These are phyloP conservation scores for Nitzschia sp. DNA, from an alignment of 108 stramenopile genomes.

Conservation along the genomic window DNA sequence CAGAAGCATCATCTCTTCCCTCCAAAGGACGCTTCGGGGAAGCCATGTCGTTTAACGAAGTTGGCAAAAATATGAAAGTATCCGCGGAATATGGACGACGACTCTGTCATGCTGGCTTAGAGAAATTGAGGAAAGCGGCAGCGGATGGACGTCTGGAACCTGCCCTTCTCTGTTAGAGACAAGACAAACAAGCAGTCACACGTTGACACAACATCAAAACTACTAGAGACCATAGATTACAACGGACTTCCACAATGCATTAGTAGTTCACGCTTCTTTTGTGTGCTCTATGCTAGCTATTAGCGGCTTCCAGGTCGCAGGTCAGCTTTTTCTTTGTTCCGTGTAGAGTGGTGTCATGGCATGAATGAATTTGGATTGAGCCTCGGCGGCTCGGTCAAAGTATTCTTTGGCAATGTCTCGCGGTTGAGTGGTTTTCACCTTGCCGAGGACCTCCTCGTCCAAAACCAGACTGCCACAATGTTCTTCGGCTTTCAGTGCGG, in stretches of 20 bases:
- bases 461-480: neutral
- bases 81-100: conserved; percentile 81
- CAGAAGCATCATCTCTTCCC: neutral
- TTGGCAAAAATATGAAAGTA: conserved; percentile 75
- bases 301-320: too few relatives aligned
- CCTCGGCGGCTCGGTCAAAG: conserved; percentile 19
- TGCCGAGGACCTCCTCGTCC: conserved; percentile 13
- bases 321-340: too few relatives aligned
- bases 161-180: conserved; percentile 37
- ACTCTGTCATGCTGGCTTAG: conserved; percentile 58
- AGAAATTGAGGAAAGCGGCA: conserved; percentile 65
- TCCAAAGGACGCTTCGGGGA: conserved; percentile 49
- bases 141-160: conserved; percentile 73
- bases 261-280: too few relatives aligned
- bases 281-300: too few relatives aligned
- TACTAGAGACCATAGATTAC: too few relatives aligned
- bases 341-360: conserved; percentile 24
- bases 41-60: conserved; percentile 75
- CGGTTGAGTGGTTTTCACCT: neutral
- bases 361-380: conserved; percentile 34
- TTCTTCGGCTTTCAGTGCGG: conserved; percentile 1
- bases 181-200: too few relatives aligned
- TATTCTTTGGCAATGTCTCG: conserved; percentile 11
- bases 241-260: too few relatives aligned
- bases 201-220: too few relatives aligned